Conservation (phyloP, 176 grass and related monocot genomes). For the Cenchrus purpureus region DNA sequence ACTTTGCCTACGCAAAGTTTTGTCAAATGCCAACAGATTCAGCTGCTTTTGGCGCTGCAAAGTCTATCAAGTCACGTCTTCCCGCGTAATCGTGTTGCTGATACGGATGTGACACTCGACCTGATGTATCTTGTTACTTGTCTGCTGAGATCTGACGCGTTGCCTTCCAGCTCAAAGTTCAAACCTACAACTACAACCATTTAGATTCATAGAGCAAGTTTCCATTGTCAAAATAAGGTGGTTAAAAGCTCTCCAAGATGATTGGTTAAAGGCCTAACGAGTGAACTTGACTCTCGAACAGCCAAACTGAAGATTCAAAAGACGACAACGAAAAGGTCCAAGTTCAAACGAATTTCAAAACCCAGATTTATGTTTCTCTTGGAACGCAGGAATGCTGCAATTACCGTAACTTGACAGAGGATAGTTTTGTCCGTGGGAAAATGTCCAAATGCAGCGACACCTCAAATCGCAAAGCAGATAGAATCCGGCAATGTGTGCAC, state of each 20-base stretch:
- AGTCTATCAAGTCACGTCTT: background rate
- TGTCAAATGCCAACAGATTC: slow-evolving; percentile 4
- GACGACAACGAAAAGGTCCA: background rate
- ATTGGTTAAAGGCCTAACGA: background rate
- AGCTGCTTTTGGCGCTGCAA: background rate
- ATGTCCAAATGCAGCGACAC: background rate
- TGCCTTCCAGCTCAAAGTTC: background rate
- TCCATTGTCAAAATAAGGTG: slow-evolving; percentile 10
- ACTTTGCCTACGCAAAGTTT: background rate
- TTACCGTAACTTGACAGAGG: background rate
- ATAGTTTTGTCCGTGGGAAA: background rate
- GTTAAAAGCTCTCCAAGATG: too few relatives aligned
- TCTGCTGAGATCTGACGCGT: background rate
- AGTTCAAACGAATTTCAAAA: background rate
- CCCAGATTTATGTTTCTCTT: background rate
- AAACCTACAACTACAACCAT: background rate
- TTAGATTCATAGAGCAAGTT: background rate
- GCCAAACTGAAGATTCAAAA: background rate
- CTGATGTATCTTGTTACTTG: background rate
- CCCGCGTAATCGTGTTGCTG: slow-evolving; percentile 6
- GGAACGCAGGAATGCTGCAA: background rate
- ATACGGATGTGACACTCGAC: slow-evolving; percentile 15
- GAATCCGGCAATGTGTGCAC: background rate
- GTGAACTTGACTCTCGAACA: background rate
- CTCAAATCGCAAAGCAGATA: background rate